Base-by-base conservation (phyloP, 805 yeast species). In the Zygosaccharomyces gambellarensis region DNA sequence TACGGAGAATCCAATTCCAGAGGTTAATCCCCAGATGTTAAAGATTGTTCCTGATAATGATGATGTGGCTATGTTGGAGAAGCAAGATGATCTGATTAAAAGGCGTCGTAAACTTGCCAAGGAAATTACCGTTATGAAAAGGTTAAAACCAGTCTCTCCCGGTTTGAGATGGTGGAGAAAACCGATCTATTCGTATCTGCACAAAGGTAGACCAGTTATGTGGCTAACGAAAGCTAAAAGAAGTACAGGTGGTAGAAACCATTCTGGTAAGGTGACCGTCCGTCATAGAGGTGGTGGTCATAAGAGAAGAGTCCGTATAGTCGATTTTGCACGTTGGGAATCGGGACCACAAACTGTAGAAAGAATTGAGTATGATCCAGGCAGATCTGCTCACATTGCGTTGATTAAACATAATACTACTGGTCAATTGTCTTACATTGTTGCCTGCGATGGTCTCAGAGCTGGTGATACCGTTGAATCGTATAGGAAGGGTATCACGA, bases 261-360 rank as follows among this genome's bases (percentile, higher is more conserved):
- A 85, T 69, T 74, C 85, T 3, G 99, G 99, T 57, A 78, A 80
- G 58, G 88, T 94, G 61, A 89, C 96, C 4, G 85, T 88, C 42
- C 81, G 99, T 65, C 97, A 94, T 68, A 82, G 95, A 68, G 99
- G 98, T 67, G 99, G 99, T 61, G 98, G 98, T 31, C 94, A 87
- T 67, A 87, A 87, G 68, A 83, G 92, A 63, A 81, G 99, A 69
- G 77, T 87, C 36, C 80, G 99, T 61, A 67, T 87, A 30, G 77
- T 94, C 21, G 99, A 94, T 69, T 83, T 83, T 61, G 71, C 75
- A 59, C 79, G 99, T 63, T 61, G 67, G 36, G 77, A 67, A 3
- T 70, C 82, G 1, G 98, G 97, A 25, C 78, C 76, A 39, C 94
- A 88, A 60, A 77, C 79, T 29, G 97, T 94, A 21, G 72, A 82